Base-by-base conservation (phyloP, 1,284 basidiomycete genomes). In the Melampsora abietis-canadensis region DNA sequence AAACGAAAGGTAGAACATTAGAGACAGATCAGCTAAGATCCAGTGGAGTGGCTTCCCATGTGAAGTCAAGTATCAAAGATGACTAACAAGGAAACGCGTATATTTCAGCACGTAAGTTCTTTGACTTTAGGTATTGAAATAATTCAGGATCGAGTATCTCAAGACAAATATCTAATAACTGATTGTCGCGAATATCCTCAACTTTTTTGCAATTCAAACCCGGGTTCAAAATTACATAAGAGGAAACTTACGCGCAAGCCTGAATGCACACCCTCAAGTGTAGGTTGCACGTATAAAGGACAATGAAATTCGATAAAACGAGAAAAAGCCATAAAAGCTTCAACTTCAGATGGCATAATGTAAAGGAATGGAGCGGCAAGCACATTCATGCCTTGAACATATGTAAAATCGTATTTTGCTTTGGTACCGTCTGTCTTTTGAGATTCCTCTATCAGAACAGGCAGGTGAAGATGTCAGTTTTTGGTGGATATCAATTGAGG, bases 311-410 rank as follows among this genome's bases (percentile, higher is more conserved):
- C 94, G 79, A 98, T 96, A 81, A 98, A 97, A 77, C 89, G 89
- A 37, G 91, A 87, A 80, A 98, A 98, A 82, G 92, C 96, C 76
- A 90, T 91, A 83, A 97, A 98, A 0, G 95, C 95, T 82, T 98
- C 95, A 12, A 98, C 83, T 82, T 98, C 93, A 6, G 92, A 92
- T 1, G 93, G 92, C 88, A 97, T 90, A 12, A 91, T 92, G 81
- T 96, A 98, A 54, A 98, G 85, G 82, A 98, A 98, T 0, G 95
- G 95, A 0, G 95, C 95, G 19, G 94, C 92, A 40, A 98, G 87
- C 48, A 98, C 95, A 82, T 98, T 98, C 94, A 98, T 97, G 46
- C 94, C 70, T 66, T 73, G 70, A 54, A 73, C 70, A 62, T 73
- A 73, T 19, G 70, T 73, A 24, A 73, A 73, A 34, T 54, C 51